Percentiles rank a stretch among this genome's conserved stretches.
phyloP scores from a whole-genome alignment of 2,329 filamentous ascomycete genomes.

The Epichloe brachyelytri region DNA sequence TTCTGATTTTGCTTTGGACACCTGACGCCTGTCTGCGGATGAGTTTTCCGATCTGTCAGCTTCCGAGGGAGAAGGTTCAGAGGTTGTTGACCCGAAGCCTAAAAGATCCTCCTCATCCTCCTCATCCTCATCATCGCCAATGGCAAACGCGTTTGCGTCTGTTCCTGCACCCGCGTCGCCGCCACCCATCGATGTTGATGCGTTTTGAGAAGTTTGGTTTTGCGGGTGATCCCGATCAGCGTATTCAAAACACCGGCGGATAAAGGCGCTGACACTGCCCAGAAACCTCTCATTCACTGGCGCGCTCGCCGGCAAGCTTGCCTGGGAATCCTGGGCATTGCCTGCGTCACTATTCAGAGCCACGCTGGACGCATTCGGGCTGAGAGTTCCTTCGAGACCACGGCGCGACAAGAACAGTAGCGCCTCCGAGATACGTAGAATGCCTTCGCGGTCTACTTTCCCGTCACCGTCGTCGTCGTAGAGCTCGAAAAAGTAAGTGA shows the following conservation, averaged over 20 bases:
- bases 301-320: constrained; percentile 32
- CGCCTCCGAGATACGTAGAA: constrained; percentile 86
- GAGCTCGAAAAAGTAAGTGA: constrained; percentile 94
- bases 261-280: constrained; percentile 89
- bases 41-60: constrained; percentile 30
- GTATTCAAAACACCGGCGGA: constrained; percentile 93
- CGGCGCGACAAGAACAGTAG: constrained; percentile 83
- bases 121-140: constrained; percentile 59
- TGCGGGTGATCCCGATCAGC: constrained; percentile 78
- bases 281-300: constrained; percentile 79
- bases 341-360: constrained; percentile 32
- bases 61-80: constrained; percentile 23
- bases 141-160: constrained; percentile 45
- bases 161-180: constrained; percentile 26
- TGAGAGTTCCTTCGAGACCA: constrained; percentile 65
- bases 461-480: constrained; percentile 91
- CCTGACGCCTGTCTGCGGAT: constrained; percentile 25
- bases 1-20: constrained; percentile 55
- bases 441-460: constrained; percentile 87
- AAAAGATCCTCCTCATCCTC: constrained; percentile 46
- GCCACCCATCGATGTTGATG: constrained; percentile 12
- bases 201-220: constrained; percentile 28
- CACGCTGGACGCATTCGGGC: constrained; percentile 47
- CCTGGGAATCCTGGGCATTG: constrained; percentile 20
- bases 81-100: constrained; percentile 36